Conservation (phyloP, 2,329 filamentous ascomycete species). For the Fusarium longipes region DNA sequence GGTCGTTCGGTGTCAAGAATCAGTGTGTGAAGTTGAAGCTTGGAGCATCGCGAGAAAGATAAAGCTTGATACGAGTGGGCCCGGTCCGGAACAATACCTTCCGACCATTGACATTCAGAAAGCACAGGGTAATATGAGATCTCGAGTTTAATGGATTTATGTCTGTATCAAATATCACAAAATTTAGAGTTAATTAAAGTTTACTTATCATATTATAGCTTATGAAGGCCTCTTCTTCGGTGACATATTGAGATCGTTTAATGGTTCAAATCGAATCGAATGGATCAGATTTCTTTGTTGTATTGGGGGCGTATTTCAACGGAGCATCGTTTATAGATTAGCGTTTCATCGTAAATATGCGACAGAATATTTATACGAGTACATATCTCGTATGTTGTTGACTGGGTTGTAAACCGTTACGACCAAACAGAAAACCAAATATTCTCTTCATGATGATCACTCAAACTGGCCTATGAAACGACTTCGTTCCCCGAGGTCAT, state of each 20-base stretch:
- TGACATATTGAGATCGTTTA: too few relatives aligned
- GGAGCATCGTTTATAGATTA: background rate
- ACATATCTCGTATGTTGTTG: background rate
- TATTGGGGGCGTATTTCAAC: background rate
- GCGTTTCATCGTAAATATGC: background rate
- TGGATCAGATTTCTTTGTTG: background rate
- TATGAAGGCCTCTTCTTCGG: background rate
- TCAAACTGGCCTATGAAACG: too few relatives aligned
- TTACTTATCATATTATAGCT: background rate
- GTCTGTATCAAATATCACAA: background rate
- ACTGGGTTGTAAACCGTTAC: constrained; percentile 5
- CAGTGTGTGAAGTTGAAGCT: background rate
- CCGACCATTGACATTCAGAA: constrained; percentile 6
- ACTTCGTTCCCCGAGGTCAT: background rate
- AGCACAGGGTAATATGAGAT: background rate
- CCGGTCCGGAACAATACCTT: constrained; percentile 17
- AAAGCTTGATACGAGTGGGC: constrained; percentile 8
- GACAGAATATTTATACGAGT: background rate
- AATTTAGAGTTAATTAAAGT: background rate
- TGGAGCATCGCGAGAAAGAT: background rate
- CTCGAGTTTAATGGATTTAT: background rate
- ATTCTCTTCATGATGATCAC: background rate
- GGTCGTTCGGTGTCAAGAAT: background rate
- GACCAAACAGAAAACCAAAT: background rate
- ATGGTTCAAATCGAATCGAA: background rate